phyloP scores from a whole-genome alignment of 192 early-diverging fungal species.

The Backusella luteola region DNA sequence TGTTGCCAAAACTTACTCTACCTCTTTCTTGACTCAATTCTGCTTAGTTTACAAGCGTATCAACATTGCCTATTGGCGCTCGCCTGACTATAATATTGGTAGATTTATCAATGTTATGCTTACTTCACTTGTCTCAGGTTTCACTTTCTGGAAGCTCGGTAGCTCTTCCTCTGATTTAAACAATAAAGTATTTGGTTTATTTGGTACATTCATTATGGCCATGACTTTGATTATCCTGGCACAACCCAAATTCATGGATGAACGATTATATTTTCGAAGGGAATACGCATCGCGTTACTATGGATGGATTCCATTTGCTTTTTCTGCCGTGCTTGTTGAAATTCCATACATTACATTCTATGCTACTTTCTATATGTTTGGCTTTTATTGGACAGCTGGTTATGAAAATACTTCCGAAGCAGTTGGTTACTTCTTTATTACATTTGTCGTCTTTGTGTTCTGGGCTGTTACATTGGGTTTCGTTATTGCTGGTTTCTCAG shows the following conservation, averaged over 20 bases:
- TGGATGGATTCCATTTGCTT: conserved; percentile 63
- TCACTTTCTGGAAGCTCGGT: conserved; percentile 69
- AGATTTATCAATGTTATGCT: conserved; percentile 59
- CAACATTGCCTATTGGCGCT: conserved; percentile 66
- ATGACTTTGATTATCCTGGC: conserved; percentile 67
- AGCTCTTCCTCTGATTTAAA: conserved; percentile 61
- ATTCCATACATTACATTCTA: conserved; percentile 65
- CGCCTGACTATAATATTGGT: conserved; percentile 74
- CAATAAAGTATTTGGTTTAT: conserved; percentile 70
- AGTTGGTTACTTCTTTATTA: conserved; percentile 64
- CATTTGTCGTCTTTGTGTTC: conserved; percentile 55
- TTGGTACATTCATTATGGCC: conserved; percentile 63
- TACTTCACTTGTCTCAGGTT: conserved; percentile 60
- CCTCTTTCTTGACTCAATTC: conserved; percentile 45
- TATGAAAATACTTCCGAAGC: conserved; percentile 46
- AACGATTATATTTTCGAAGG: conserved; percentile 67
- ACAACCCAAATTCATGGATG: conserved; percentile 64
- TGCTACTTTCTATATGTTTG: conserved; percentile 61
- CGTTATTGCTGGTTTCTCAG: conserved; percentile 66
- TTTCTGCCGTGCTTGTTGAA: conserved; percentile 63
- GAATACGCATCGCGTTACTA: conserved; percentile 69
- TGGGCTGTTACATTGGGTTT: conserved; percentile 71
- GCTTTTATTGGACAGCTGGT: conserved; percentile 74
- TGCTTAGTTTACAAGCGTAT: conserved; percentile 63
- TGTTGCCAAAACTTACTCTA: conserved; percentile 44